A percentile compares a stretch with the other conserved stretches of the same genome.
These are phyloP conservation scores for Apiospora malaysiana DNA, from an alignment of 2,329 filamentous ascomycete genomes.

Conservation along the genomic window DNA sequence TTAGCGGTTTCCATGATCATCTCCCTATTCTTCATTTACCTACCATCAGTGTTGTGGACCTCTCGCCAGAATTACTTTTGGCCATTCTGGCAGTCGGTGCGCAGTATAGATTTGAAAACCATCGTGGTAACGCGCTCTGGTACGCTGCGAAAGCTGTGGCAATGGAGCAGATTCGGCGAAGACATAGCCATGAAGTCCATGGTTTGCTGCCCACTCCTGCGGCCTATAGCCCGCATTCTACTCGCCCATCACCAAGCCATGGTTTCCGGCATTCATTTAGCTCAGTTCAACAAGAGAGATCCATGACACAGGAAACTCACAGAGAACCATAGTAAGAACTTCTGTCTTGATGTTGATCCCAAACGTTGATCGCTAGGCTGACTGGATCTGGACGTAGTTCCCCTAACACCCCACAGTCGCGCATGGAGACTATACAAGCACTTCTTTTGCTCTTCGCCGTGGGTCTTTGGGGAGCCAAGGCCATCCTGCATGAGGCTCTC, in stretches of 20 bases:
- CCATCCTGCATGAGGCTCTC: constrained; percentile 64
- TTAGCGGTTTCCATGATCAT: constrained; percentile 68
- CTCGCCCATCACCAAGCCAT: constrained; percentile 62
- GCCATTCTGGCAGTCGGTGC: constrained; percentile 72
- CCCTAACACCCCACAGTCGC: constrained; percentile 63
- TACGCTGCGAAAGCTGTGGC: constrained; percentile 65
- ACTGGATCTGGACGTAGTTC: constrained; percentile 46
- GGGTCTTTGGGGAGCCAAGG: constrained; percentile 66
- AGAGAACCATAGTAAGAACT: constrained; percentile 62
- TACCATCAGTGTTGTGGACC: constrained; percentile 66
- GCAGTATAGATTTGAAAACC: constrained; percentile 68
- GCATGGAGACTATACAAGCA: constrained; percentile 70
- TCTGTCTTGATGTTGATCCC: neutral
- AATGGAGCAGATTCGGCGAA: constrained; percentile 62
- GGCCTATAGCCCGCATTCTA: constrained; percentile 66
- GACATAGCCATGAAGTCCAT: constrained; percentile 62
- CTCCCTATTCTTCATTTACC: constrained; percentile 69
- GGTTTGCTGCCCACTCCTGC: constrained; percentile 61
- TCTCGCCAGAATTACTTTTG: constrained; percentile 71
- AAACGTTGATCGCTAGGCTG: constrained; percentile 21
- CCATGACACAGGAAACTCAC: constrained; percentile 63
- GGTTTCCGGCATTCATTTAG: constrained; percentile 64
- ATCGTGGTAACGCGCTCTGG: constrained; percentile 65
- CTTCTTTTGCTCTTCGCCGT: constrained; percentile 65
- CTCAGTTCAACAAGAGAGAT: constrained; percentile 62